A percentile compares a stretch with the other conserved stretches of the same genome.
These are phyloP conservation scores for Polysphondylium violaceum DNA, from an alignment of 78 protist species.

Conservation along the genomic window DNA sequence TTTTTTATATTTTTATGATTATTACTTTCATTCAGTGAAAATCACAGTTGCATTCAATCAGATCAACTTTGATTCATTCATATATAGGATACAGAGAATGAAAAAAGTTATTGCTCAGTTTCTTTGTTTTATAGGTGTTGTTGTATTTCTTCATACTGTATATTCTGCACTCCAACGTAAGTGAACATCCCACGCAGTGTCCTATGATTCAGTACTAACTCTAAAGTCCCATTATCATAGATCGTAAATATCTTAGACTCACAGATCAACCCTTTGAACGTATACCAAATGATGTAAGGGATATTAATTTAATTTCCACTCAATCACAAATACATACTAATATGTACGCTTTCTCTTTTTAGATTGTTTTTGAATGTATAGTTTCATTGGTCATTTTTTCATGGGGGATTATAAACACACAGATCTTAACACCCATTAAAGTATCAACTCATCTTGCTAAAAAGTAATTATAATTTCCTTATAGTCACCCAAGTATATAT, in stretches of 20 bases:
- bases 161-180: conserved; percentile 68
- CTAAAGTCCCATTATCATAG: background rate
- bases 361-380: conserved; percentile 63
- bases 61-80: background rate
- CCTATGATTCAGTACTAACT: background rate
- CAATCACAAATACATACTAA: background rate
- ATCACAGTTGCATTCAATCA: background rate
- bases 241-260: conserved; percentile 62
- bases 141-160: conserved; percentile 44
- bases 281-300: conserved; percentile 64
- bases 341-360: background rate
- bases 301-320: background rate
- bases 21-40: background rate
- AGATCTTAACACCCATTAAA: conserved; percentile 47
- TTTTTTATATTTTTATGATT: background rate
- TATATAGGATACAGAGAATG: conserved; percentile 4
- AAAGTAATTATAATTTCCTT: conserved; percentile 3
- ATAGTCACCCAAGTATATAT: background rate
- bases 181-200: background rate
- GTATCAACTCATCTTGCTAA: conserved; percentile 55
- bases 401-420: conserved; percentile 57
- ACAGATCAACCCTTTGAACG: conserved; percentile 59
- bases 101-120: conserved; percentile 9
- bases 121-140: conserved; percentile 19
- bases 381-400: conserved; percentile 40